Conservation (phyloP, 2,329 filamentous ascomycete genomes). For the Trichoderma koningii region DNA sequence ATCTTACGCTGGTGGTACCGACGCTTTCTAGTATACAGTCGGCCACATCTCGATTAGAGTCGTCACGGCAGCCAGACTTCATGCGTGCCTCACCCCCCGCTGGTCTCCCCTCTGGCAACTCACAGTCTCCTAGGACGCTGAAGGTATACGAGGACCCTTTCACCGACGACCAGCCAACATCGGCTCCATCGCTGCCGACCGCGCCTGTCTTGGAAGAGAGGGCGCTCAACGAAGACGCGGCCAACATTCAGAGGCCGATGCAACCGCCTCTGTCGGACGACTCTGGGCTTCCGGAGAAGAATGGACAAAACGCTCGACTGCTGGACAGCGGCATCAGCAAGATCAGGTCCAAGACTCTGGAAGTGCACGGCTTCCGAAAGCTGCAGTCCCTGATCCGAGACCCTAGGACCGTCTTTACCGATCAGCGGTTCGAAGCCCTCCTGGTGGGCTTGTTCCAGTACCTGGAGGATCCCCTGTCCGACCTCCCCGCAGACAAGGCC, state of each 20-base stretch:
- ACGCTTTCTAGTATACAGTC: conserved; percentile 44
- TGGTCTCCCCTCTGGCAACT: conserved; percentile 27
- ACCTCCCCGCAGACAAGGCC: conserved; percentile 62
- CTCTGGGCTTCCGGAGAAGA: conserved; percentile 49
- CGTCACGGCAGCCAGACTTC: conserved; percentile 26
- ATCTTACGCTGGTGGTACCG: conserved; percentile 56
- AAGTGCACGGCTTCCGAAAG: conserved; percentile 79
- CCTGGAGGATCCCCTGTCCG: conserved; percentile 62
- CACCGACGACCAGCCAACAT: conserved; percentile 50
- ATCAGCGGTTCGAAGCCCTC: conserved; percentile 69
- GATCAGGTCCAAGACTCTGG: conserved; percentile 70
- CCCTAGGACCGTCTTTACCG: conserved; percentile 62
- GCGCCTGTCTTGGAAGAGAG: conserved; percentile 60
- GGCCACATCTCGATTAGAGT: conserved; percentile 37
- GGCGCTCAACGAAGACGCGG: conserved; percentile 59
- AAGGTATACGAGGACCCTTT: conserved; percentile 67
- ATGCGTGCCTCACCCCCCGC: conserved; percentile 21
- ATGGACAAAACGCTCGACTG: conserved; percentile 61
- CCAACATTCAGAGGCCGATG: conserved; percentile 35
- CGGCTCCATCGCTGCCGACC: conserved; percentile 47
- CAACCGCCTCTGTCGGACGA: conserved; percentile 32
- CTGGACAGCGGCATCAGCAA: conserved; percentile 74
- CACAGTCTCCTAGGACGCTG: conserved; percentile 43
- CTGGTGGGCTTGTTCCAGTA: conserved; percentile 70
- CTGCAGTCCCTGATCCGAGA: conserved; percentile 74